phyloP scores from a whole-genome alignment of 2,329 filamentous ascomycete species.

The Coleophoma cylindrospora region DNA sequence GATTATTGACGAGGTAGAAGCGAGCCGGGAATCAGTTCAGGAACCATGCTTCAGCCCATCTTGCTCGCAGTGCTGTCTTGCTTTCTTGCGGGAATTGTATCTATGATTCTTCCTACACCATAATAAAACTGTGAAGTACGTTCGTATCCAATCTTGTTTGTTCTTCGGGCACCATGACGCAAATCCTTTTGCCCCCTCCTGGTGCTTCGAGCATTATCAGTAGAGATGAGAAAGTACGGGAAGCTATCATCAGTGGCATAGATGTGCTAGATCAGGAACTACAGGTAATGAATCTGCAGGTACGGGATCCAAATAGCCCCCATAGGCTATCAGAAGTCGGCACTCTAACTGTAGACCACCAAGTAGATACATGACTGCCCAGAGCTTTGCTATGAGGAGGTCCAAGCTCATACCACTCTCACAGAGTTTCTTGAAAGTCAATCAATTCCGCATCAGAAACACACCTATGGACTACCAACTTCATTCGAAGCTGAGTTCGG shows the following conservation, averaged over 20 bases:
- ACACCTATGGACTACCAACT: conserved; percentile 44
- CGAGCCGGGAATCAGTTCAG: not conserved
- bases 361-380: conserved; percentile 36
- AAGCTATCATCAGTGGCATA: not conserved
- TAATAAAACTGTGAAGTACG: not conserved
- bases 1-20: not conserved
- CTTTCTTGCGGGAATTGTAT: not conserved
- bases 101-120: not conserved
- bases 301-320: not conserved
- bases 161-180: not conserved
- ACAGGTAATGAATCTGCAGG: not conserved
- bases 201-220: not conserved
- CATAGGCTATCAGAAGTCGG: not conserved
- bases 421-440: conserved; percentile 35
- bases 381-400: conserved; percentile 44
- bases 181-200: not conserved
- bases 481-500: conserved; percentile 42
- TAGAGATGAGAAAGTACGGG: not conserved
- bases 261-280: not conserved
- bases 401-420: conserved; percentile 43
- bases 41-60: not conserved
- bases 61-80: no score
- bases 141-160: not conserved
- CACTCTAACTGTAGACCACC: no score
- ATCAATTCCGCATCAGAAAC: conserved; percentile 38